Conservation (phyloP, 257 asterid genomes). For the Buddleja alternifolia region DNA sequence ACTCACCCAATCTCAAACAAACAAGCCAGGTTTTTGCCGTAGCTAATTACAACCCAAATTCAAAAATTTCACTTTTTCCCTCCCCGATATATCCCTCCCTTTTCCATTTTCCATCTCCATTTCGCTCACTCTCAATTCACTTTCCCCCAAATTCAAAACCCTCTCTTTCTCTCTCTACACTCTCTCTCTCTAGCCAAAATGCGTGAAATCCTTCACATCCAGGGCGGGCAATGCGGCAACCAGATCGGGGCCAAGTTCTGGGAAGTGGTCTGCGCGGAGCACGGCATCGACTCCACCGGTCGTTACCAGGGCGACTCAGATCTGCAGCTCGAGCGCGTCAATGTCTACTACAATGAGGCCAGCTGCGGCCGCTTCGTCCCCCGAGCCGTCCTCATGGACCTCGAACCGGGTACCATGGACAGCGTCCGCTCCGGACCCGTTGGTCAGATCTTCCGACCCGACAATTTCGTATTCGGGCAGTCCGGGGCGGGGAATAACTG, state of each 20-base stretch:
- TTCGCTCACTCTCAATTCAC: too few species aligned
- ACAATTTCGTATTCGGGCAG: constrained; percentile 58
- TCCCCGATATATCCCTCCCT: constrained; percentile 27
- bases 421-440: constrained; percentile 55
- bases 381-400: constrained; percentile 59
- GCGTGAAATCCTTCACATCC: constrained; percentile 59
- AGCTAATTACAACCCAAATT: constrained; percentile 33
- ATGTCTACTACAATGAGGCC: constrained; percentile 59
- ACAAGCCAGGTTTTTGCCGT: background rate
- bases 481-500: too few species aligned
- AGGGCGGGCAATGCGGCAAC: constrained; percentile 61
- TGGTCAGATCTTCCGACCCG: constrained; percentile 60
- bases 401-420: constrained; percentile 64
- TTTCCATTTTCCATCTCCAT: background rate
- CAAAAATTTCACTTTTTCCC: constrained; percentile 35
- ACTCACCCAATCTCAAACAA: constrained; percentile 13
- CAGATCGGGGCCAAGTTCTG: constrained; percentile 62
- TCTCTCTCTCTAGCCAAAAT: constrained; percentile 28
- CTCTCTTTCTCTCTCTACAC: constrained; percentile 17
- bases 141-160: too few species aligned
- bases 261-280: constrained; percentile 60
- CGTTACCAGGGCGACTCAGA: constrained; percentile 54
- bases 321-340: constrained; percentile 57
- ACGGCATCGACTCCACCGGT: constrained; percentile 59
- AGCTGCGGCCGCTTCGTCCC: constrained; percentile 57